Base-by-base conservation (phyloP, 1,284 basidiomycete species). In the Golubevia sp. region DNA sequence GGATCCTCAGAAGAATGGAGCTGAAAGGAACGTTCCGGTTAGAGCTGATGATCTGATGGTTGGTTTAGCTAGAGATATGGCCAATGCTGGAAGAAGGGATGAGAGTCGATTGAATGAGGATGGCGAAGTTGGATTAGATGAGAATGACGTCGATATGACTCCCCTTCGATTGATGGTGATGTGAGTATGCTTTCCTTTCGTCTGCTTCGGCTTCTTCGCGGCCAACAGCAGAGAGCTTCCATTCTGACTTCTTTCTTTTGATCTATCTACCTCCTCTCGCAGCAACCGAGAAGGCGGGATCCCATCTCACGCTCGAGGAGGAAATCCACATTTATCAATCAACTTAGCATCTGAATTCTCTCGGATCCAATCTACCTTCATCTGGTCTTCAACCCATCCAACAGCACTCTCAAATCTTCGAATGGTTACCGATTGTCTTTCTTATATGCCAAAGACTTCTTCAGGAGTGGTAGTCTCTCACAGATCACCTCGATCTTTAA, bases 91-190 rank as follows among this genome's bases (percentile, higher is more conserved):
- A 5, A 68, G 56, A 50, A 55, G 62, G 23, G 30, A 59, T 24
- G 59, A 38, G 2, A 53, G 57, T 7, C 30, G 8, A 34, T 48
- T 26, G 59, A 59, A 3, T 18, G 59, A 57, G 20, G 59, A 44
- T 50, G 55, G 20, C 18, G 18, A 49, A 24, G 20, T 27, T 38
- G 23, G 51, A 26, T 13, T 51, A 18, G 13, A 13, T 59, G 21
- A 67, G 55, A 5, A 67, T 34, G 64, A 64, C 30, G 67, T 80
- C 18, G 78, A 81, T 62, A 64, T 82, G 64, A 77, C 71, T 71
- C 80, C 80, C 3, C 49, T 83, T 38, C 71, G 80, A 3, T 71
- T 83, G 57, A 78, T 83, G 77, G 76, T 82, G 49, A 83, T 83
- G 61, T 62, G 61, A 62, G 61, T 50, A 25, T 48, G 23, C 48